Evolutionary conservation across 2,329 filamentous ascomycete species (phyloP), one percentile per base, ranked within the genome.

Genomic region (Talaromyces sp.): DNA sequence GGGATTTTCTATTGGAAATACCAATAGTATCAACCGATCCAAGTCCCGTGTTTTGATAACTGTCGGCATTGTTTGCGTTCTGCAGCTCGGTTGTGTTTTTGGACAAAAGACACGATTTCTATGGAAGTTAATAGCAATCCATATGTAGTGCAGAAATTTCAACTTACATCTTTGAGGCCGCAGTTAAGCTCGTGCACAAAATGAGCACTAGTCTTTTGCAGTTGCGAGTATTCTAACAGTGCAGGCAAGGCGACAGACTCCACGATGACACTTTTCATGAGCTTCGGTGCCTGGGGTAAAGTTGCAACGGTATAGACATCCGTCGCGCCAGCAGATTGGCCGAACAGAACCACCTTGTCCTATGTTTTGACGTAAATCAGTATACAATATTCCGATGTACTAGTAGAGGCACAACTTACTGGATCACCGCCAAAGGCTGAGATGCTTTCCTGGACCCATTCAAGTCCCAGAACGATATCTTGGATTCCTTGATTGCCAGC

Each of bases 381-480:
- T 27, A n/a, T n/a, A n/a, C n/a, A n/a, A n/a, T n/a, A n/a, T n/a
- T n/a, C n/a, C n/a, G n/a, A n/a, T n/a, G n/a, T n/a, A n/a, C n/a
- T n/a, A n/a, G n/a, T n/a, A n/a, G 24, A 33, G 19, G 4, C 36
- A 30, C 1, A 45, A 44, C n/a, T 39, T 55, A 60, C 52, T 3
- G 61, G 61, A 24, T 70, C 67, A 10, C 68, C 69, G 19, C 67
- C 66, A 55, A 70, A 71, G 24, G 59, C 49, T 2, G 24, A 43
- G 32, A 71, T 69, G 40, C 66, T 64, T 5, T 65, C 51, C 9
- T 66, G 58, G 16, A 69, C 55, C 67, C 66, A 63, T 27, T 62
- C 48, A 13, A 65, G 39, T 5, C 56, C 58, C 5, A 62, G 36
- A 27, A 64, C 37, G 8, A 61, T 32, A 44, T 65, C 57, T 42